Base-by-base conservation (phyloP, 163 green algal genomes). In the Chlorella variabilis region DNA sequence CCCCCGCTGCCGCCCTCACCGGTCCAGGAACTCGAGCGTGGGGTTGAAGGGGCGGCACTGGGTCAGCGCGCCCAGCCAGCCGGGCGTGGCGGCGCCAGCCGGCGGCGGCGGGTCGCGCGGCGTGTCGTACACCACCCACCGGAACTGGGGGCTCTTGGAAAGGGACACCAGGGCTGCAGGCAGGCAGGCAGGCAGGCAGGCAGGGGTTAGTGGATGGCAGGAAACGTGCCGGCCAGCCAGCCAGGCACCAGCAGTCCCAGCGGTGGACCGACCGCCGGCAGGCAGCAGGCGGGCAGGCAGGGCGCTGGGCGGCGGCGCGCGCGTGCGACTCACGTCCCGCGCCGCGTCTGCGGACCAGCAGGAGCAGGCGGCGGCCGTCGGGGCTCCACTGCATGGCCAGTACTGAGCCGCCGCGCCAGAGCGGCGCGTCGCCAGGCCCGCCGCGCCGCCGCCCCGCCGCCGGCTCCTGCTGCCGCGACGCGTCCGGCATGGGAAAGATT, bases 371-470 rank as follows among this genome's bases (percentile, higher is more conserved):
- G 18, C 71, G 71, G 3, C 71, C 71, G 71, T 67, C 49, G 33
- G 71, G 49, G 71, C 71, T 78, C 71, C 71, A 78, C 71, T 78
- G 71, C 71, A 78, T 33, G 3, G 49, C 71, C 49, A 67, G 74
- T 56, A 71, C 74, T 18, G 74, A 20, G 25, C 58, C 58, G 74
- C 20, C 54, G 4, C 31, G 31, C 74, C 74, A 70, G 18, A 23
- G n/a, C 67, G 41, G 41, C 39, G 27, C 15, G 0, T 21, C 59
- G 74, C 74, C 38, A 2, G 38, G 13, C n/a, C 58, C 18, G 29
- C 74, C 27, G 38, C 56, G 20, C 34, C 70, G 31, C 36, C 34
- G 34, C 18, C 45, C 58, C 58, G 3, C 38, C 25, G 8, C 20
- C 25, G 17, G 25, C 23, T 4, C 18, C 21, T 69, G 23, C 49